Evolutionary conservation across 208 protist genomes (phyloP).

Genomic region (Acanthamoeba castellanii): DNA sequence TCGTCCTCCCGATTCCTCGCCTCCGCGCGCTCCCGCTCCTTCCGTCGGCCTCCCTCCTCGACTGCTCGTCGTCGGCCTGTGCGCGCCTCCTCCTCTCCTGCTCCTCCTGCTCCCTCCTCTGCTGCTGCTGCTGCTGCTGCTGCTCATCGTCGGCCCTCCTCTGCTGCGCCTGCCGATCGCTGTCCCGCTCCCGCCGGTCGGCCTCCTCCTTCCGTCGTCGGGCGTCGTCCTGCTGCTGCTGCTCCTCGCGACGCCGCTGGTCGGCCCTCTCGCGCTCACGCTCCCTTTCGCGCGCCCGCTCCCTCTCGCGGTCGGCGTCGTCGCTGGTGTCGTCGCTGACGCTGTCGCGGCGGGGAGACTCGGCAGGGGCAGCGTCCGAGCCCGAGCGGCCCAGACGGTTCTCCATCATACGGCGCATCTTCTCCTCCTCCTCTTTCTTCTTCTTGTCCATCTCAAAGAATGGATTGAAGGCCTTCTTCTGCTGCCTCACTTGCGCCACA

Average conservation of each 20-base stretch:
- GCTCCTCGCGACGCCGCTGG: background rate
- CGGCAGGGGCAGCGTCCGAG: background rate
- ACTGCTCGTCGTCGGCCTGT: background rate
- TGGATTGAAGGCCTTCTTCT: constrained; percentile 64
- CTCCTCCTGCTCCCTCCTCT: background rate
- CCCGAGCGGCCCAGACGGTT: background rate
- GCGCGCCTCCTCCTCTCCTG: background rate
- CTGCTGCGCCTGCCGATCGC: background rate
- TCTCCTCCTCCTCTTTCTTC: constrained; percentile 61
- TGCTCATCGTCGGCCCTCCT: background rate
- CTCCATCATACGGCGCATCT: constrained; percentile 63
- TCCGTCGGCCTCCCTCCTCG: background rate
- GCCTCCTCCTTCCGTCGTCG: background rate
- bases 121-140: background rate
- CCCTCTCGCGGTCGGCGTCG: background rate
- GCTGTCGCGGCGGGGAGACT: background rate
- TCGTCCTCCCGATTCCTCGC: constrained; percentile 24
- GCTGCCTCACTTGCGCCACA: constrained; percentile 36
- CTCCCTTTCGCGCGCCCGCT: background rate
- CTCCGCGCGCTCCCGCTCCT: constrained; percentile 14
- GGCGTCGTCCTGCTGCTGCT: background rate
- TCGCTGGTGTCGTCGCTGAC: background rate
- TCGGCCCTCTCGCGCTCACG: constrained; percentile 2
- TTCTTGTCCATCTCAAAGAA: constrained; percentile 70
- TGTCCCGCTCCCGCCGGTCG: background rate